Evolutionary conservation across 1,284 basidiomycete genomes (phyloP), one percentile per base, ranked within the genome.

Genomic region (Takashimella koratensis): DNA sequence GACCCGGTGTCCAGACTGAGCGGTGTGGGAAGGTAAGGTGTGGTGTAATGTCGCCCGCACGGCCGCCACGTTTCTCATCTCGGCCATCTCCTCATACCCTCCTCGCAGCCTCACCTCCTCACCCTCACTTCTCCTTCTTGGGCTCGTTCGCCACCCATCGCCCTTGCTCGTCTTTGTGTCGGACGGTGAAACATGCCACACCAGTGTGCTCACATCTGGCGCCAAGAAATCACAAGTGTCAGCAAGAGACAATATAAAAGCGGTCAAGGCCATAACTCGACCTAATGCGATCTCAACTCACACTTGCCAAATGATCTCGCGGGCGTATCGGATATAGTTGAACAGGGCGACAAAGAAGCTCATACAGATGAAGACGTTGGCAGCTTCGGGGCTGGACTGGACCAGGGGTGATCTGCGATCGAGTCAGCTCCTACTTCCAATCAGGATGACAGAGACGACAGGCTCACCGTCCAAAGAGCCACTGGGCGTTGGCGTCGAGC

Each of bases 181-280:
- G 79, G 21, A 93, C 90, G 4, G 87, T 90, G 68, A 94, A 90
- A 76, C 91, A 94, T 0, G 89, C 91, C 57, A 93, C 88, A 6
- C 91, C 90, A 49, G 92, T 81, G 75, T 86, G 86, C 59, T 91
- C 83, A 51, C 88, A 92, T 71, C 75, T 76, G 52, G 5, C n/a
- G n/a, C n/a, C 30, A 36, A 36, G 30, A 36, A 45, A 45, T 21
- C 12, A 19, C 2, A 10, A 45, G 45, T 50, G 40, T 47, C 44
- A 59, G 43, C 5, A 22, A 23, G n/a, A 27, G 20, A 21, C n/a
- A 41, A 22, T 26, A 16, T 10, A 20, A 19, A 5, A 5, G 2
- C 19, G n/a, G n/a, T n/a, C n/a, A n/a, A n/a, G n/a, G n/a, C n/a
- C n/a, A n/a, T n/a, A n/a, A n/a, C n/a, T n/a, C n/a, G n/a, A n/a